phyloP scores from a whole-genome alignment of 1,284 basidiomycete species.

The Sphaerobolus stellatus region DNA sequence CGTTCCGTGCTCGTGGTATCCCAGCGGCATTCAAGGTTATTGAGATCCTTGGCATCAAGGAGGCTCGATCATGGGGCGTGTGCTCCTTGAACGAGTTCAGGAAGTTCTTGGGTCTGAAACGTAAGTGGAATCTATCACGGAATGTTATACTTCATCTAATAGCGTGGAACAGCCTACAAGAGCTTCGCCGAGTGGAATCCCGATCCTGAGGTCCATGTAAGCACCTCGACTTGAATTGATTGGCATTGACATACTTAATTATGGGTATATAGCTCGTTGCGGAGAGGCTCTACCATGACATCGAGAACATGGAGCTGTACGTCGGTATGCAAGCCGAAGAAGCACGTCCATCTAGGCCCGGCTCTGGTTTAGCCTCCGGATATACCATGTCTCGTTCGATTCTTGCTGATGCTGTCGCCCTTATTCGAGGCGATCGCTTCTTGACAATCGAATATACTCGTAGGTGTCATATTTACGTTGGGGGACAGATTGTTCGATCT shows the following conservation, averaged over 20 bases:
- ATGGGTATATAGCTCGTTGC: constrained; percentile 46
- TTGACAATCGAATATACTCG: constrained; percentile 73
- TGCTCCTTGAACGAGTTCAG: constrained; percentile 62
- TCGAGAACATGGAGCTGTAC: constrained; percentile 57
- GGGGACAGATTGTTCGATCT: background rate
- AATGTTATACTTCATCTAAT: background rate
- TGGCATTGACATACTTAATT: too few species aligned
- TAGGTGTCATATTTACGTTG: constrained; percentile 18
- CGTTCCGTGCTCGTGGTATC: constrained; percentile 45
- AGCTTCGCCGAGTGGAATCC: constrained; percentile 60
- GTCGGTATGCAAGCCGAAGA: constrained; percentile 79
- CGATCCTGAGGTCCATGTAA: constrained; percentile 43
- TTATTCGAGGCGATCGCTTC: constrained; percentile 82
- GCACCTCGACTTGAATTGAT: too few species aligned
- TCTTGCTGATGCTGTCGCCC: constrained; percentile 78
- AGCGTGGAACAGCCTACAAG: constrained; percentile 27
- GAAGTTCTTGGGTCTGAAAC: constrained; percentile 44
- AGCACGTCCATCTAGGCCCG: constrained; percentile 63
- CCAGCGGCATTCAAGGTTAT: constrained; percentile 42
- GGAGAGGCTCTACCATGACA: constrained; percentile 48
- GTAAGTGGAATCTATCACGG: constrained; percentile 25
- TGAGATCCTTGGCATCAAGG: constrained; percentile 46
- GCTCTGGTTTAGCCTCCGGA: constrained; percentile 83
- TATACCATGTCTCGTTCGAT: constrained; percentile 87
- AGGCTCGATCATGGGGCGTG: constrained; percentile 41